phyloP scores from a whole-genome alignment of 306 rosid species.

The Sesbania bispinosa region DNA sequence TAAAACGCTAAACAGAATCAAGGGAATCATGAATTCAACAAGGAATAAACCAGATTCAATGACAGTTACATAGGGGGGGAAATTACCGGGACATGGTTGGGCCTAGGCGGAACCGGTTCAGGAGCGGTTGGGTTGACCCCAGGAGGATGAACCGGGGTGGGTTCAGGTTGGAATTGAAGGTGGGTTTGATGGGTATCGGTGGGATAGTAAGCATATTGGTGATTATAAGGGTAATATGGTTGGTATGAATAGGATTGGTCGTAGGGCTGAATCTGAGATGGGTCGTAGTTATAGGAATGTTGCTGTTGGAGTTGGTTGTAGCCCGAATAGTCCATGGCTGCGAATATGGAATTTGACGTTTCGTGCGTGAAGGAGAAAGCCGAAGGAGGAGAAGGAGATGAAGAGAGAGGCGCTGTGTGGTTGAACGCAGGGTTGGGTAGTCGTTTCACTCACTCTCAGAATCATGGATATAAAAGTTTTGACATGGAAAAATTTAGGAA shows the following conservation, averaged over 20 bases:
- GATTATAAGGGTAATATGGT: conserved; percentile 35
- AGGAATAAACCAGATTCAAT: neutral
- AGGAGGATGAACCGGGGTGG: conserved; percentile 43
- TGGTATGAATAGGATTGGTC: conserved; percentile 36
- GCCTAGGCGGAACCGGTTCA: neutral
- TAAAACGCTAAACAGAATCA: neutral
- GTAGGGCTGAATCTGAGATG: conserved; percentile 41
- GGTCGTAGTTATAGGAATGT: conserved; percentile 28
- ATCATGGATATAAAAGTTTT: too few relatives aligned
- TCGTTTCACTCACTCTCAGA: neutral
- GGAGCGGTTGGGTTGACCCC: conserved; percentile 33
- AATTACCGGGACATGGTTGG: conserved; percentile 22
- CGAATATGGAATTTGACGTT: neutral
- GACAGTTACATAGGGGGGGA: neutral
- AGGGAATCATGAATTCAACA: neutral
- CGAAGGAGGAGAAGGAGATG: neutral
- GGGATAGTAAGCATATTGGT: conserved; percentile 29
- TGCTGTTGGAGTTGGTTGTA: conserved; percentile 21
- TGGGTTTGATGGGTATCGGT: conserved; percentile 17
- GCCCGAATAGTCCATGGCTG: conserved; percentile 30
- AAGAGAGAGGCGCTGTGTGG: neutral
- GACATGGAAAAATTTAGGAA: too few relatives aligned
- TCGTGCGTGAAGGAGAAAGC: neutral
- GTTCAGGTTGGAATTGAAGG: conserved; percentile 24
- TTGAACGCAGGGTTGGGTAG: neutral